These are phyloP conservation scores for Hemisphaericaspora nanyangensis DNA, from an alignment of 805 yeast genomes.

Conservation along the genomic window DNA sequence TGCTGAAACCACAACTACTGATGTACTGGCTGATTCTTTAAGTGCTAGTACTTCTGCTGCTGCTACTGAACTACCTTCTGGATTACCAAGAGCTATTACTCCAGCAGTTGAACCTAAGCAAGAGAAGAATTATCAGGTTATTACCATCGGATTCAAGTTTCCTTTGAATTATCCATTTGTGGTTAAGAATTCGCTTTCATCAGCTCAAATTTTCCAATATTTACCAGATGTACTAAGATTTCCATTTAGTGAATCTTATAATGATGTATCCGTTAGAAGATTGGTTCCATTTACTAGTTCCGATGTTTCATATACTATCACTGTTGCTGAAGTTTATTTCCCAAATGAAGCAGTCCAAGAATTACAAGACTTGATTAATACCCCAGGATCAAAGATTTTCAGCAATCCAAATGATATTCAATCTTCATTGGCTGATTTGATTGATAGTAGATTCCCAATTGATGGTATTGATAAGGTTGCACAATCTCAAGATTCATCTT, in stretches of 20 bases:
- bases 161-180: conserved; percentile 83
- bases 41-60: conserved; percentile 27
- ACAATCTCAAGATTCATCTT: conserved; percentile 9
- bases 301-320: conserved; percentile 59
- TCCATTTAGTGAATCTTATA: conserved; percentile 47
- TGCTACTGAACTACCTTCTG: conserved; percentile 37
- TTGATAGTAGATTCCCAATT: conserved; percentile 68
- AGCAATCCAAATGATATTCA: conserved; percentile 53
- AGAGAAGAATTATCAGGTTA: conserved; percentile 45
- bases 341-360: conserved; percentile 50
- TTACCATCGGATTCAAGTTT: conserved; percentile 75
- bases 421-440: conserved; percentile 56
- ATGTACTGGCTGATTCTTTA: conserved; percentile 21
- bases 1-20: conserved; percentile 15
- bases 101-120: conserved; percentile 54
- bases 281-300: conserved; percentile 70
- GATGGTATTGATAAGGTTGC: conserved; percentile 30
- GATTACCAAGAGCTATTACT: conserved; percentile 74
- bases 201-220: conserved; percentile 82
- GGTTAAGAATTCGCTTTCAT: conserved; percentile 64
- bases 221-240: conserved; percentile 68
- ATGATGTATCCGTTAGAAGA: conserved; percentile 56
- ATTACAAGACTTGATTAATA: conserved; percentile 48
- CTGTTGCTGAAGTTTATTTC: conserved; percentile 86
- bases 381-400: conserved; percentile 58